Evolutionary conservation across 805 yeast genomes (phyloP), one percentile per base, ranked within the genome.

Genomic region (Cyberlindnera subsufficiens): DNA sequence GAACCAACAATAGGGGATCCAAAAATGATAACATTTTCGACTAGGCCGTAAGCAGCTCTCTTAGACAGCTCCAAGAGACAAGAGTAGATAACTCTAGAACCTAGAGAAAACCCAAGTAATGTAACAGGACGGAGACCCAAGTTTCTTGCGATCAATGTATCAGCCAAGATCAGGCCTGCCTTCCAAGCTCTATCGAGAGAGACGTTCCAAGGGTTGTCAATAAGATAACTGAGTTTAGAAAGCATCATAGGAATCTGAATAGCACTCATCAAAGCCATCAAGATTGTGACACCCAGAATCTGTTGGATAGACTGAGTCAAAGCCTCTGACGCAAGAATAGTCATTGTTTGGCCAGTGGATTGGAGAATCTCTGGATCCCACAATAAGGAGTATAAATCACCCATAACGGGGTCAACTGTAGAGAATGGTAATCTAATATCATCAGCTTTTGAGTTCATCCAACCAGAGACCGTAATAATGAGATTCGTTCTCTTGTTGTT

Each of bases 331-430:
- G 99, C 99, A 44, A 93, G 72, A 54, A 93, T 90, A 49, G 80
- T 78, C 50, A 93, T 91, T 0, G 99, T 93, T 63, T 93, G 97
- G 59, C 99, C 99, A 77, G 86, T 88, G 42, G 96, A 85, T 48
- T 80, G 82, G 55, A 93, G 78, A 93, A 93, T 87, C 52, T 93
- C 99, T 0, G 99, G 99, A 63, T 93, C 99, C 99, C 99, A 93
- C 38, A 86, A 67, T 7, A 93, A 69, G 0, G 98, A 88, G 54
- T 84, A 86, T 52, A 93, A 66, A 60, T 93, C 99, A 15, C 99
- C 99, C 91, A 91, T 89, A 0, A 91, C 87, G 0, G 99, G 99
- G 58, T 95, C 99, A 8, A 93, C 86, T 0, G 99, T 93, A 1
- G 96, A 86, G 59, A 90, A 93, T 2, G 99, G 99, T 49, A 93